Evolutionary conservation across 2,329 filamentous ascomycete genomes (phyloP).

Genomic region (Ophidiomyces ophidiicola): DNA sequence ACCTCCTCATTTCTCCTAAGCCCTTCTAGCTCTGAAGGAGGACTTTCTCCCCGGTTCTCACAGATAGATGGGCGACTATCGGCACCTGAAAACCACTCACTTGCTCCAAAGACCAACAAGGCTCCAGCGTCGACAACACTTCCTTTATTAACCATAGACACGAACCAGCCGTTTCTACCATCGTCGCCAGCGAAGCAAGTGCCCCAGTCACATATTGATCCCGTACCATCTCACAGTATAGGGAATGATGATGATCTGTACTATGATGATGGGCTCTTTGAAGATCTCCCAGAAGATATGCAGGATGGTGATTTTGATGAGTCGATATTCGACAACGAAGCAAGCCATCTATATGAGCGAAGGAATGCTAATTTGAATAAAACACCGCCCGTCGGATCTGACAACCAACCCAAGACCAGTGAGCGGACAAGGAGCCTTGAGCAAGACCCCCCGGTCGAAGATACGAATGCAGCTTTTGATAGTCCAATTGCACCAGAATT

Average conservation of each 20-base stretch:
- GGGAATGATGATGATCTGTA: slow-evolving; percentile 34
- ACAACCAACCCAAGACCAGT: not conserved
- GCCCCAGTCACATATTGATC: not conserved
- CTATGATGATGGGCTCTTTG: slow-evolving; percentile 36
- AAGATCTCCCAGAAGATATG: slow-evolving; percentile 26
- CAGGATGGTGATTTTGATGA: slow-evolving; percentile 34
- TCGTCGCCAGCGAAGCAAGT: not conserved
- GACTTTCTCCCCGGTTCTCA: not conserved
- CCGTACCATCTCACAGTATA: slow-evolving; percentile 12
- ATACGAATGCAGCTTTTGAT: not conserved
- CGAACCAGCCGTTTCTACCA: slow-evolving; percentile 11
- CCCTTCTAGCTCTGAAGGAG: not conserved
- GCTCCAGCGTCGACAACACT: not conserved
- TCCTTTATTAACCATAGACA: slow-evolving; percentile 20
- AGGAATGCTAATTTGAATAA: slow-evolving; percentile 18
- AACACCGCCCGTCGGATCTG: slow-evolving; percentile 5
- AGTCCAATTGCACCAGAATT: not conserved
- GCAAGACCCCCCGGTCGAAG: not conserved
- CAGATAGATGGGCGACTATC: not conserved
- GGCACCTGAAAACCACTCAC: not conserved
- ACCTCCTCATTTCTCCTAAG: slow-evolving; percentile 3
- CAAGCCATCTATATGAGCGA: slow-evolving; percentile 32
- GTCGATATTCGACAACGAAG: slow-evolving; percentile 38
- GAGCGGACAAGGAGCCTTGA: not conserved
- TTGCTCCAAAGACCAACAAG: not conserved